Base-by-base conservation (phyloP, 2,329 filamentous ascomycete genomes). In the Talaromyces sp. region DNA sequence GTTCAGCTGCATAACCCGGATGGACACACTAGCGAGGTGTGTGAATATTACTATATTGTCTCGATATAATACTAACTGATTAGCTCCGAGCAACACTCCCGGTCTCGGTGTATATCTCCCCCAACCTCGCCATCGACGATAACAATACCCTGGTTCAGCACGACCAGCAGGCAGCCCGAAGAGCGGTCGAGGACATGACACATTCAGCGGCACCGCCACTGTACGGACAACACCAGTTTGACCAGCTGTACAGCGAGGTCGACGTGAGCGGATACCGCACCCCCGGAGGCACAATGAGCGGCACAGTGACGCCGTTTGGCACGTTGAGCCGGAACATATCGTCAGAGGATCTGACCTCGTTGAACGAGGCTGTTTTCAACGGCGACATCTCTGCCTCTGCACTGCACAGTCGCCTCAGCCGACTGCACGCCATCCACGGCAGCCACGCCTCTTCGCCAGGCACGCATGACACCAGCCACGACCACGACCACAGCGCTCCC, bases 1-100 rank as follows among this genome's bases (percentile, higher is more conserved):
- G 88, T 98, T 63, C 91, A 93, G 54, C 84, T 99, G 44, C 89
- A 92, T 75, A 98, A 99, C 69, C 93, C 95, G 0, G 95, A 99
- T 72, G 93, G 93, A 0, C 95, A 98, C 72, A 84, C 93, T 60
- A 97, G 93, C 60, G 93, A 98, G 83, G 87, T 90, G 80, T 72
- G 81, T 70, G 27, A 7, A 25, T 4, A 22, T 17, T 8, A 57
- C 28, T 65, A 13, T 36, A 61, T 51, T 58, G 19, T n/a, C 28
- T 22, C 6, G 42, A 11, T 36, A 55, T 62, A 19, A 27, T n/a
- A 33, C 15, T 39, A 15, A 51, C 32, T 56, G 39, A 25, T 11
- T 25, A 90, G 87, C 85, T 97, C 58, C 89, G 93, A 58, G 93
- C 93, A 54, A 95, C 92, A 49, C 85, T 98, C 33, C 93, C 95